phyloP scores from a whole-genome alignment of 306 rosid species.

The peach (Prunus persica) region DNA sequence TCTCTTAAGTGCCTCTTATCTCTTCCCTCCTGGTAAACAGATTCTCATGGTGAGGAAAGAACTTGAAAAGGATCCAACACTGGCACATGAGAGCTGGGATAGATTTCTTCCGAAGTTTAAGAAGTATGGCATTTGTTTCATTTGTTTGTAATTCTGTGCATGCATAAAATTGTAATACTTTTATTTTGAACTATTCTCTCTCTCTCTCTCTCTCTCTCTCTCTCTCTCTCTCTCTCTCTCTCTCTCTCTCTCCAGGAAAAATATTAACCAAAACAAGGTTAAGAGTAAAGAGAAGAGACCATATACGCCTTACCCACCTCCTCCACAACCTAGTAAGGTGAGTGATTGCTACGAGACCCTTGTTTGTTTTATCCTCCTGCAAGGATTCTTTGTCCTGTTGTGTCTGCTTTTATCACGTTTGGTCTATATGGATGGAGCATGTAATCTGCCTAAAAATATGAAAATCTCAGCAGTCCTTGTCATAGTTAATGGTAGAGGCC shows the following conservation, averaged over 20 bases:
- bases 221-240: conserved; percentile 8
- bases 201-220: not conserved
- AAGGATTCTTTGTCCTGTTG: not conserved
- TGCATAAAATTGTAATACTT: not conserved
- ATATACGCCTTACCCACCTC: conserved; percentile 89
- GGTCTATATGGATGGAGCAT: not conserved
- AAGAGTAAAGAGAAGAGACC: conserved; percentile 68
- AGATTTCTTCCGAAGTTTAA: conserved; percentile 94
- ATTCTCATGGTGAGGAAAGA: conserved; percentile 89
- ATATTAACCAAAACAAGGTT: conserved; percentile 70
- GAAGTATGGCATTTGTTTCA: conserved; percentile 44
- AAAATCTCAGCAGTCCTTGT: not conserved
- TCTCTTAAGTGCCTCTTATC: not conserved
- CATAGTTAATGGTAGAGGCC: not conserved
- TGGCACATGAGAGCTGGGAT: conserved; percentile 86
- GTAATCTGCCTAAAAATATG: not conserved
- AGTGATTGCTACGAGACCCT: conserved; percentile 18
- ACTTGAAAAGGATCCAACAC: conserved; percentile 90
- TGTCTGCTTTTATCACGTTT: too few relatives aligned
- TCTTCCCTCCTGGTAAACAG: conserved; percentile 27
- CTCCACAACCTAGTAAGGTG: conserved; percentile 90
- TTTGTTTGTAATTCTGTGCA: conserved; percentile 7
- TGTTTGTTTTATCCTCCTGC: conserved; percentile 5
- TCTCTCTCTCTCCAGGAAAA: conserved; percentile 59
- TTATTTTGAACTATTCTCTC: not conserved